Evolutionary conservation across 305 asterid species (phyloP).

Genomic region (Fraxinus baroniana): DNA sequence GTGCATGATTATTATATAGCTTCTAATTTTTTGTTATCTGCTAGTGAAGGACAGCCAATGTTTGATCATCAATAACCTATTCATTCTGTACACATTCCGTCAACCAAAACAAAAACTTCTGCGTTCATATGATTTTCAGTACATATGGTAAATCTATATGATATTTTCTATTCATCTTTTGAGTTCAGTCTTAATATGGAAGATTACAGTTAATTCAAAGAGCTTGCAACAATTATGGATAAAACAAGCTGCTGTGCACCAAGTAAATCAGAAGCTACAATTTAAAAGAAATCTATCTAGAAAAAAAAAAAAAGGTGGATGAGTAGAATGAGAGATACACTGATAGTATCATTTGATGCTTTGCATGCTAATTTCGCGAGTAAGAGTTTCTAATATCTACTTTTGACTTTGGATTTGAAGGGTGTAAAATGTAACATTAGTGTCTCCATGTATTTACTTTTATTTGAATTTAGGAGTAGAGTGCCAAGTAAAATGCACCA

Average conservation of each 20-base stretch:
- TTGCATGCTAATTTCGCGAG: not conserved
- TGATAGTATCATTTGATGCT: not conserved
- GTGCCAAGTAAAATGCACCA: not conserved
- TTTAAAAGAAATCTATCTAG: not conserved
- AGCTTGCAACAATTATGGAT: not conserved
- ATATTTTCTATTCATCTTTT: not conserved
- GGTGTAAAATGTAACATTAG: not conserved
- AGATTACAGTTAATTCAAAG: not conserved
- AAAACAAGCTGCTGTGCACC: not conserved
- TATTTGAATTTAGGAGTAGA: not conserved
- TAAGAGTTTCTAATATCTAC: not conserved
- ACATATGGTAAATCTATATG: not conserved
- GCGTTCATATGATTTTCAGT: not conserved
- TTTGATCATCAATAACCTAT: not conserved
- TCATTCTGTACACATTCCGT: not conserved
- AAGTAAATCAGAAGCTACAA: not conserved
- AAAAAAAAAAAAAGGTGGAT: not conserved
- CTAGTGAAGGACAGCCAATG: not conserved
- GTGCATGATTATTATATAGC: constrained; percentile 26
- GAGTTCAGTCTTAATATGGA: not conserved
- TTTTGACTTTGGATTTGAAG: not conserved
- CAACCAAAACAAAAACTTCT: not conserved
- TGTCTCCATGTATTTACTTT: not conserved
- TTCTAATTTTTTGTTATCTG: not conserved
- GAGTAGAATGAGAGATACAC: not conserved